Conservation (phyloP, 306 rosid genomes). For the Leucaena leucocephala region DNA sequence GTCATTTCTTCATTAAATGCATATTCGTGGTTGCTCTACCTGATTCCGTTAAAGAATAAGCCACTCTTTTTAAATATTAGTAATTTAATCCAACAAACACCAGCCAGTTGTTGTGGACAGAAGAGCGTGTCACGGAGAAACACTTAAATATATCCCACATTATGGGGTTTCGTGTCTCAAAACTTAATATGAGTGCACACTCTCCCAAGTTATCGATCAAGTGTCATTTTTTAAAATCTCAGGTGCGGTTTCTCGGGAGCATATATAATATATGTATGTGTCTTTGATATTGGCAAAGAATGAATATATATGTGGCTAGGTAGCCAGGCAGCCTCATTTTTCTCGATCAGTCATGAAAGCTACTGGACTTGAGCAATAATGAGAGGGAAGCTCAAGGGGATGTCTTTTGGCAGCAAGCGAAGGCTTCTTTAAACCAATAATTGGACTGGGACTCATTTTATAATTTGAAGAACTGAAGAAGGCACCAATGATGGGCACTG, state of each 20-base stretch:
- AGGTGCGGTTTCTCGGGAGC: slow-evolving; percentile 41
- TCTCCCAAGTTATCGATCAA: background rate
- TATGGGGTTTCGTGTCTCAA: slow-evolving; percentile 6
- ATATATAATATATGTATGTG: background rate
- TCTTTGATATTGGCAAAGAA: background rate
- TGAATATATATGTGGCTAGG: background rate
- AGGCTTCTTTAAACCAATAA: slow-evolving; percentile 47
- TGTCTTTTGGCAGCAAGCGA: slow-evolving; percentile 29
- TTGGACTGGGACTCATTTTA: slow-evolving; percentile 44
- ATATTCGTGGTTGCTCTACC: slow-evolving; percentile 31
- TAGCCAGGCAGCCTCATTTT: background rate
- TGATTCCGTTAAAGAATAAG: slow-evolving; percentile 31
- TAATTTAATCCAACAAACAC: background rate
- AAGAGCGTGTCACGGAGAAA: slow-evolving; percentile 19
- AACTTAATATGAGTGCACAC: background rate
- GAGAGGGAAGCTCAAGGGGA: slow-evolving; percentile 32
- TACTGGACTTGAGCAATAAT: slow-evolving; percentile 35
- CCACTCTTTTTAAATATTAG: slow-evolving; percentile 22
- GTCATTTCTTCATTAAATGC: slow-evolving; percentile 36
- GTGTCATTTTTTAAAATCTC: slow-evolving; percentile 17
- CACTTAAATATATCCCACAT: slow-evolving; percentile 11
- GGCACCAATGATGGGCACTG: slow-evolving; percentile 52
- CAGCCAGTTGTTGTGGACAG: slow-evolving; percentile 13
- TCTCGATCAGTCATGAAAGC: background rate
- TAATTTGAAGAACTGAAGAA: slow-evolving; percentile 33